phyloP scores from a whole-genome alignment of 306 rosid species.

The Medicago arabica region DNA sequence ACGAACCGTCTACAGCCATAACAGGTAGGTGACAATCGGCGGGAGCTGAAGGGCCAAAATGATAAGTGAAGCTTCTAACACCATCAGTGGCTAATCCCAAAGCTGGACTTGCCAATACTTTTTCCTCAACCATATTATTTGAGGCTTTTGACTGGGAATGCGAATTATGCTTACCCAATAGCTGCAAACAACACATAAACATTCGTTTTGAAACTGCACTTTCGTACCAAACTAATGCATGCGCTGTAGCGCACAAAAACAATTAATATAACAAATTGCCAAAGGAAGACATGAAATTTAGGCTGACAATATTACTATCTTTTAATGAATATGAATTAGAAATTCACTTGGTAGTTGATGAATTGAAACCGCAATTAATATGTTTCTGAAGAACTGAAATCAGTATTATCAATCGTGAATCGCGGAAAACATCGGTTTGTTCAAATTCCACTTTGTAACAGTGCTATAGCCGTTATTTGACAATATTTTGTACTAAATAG shows the following conservation, averaged over 20 bases:
- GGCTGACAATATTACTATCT: neutral
- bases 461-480: no score
- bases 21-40: slow-evolving; percentile 31
- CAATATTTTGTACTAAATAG: no score
- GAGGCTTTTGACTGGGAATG: slow-evolving; percentile 38
- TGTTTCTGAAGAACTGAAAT: slow-evolving; percentile 18
- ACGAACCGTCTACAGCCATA: neutral
- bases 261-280: neutral
- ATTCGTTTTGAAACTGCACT: slow-evolving; percentile 20
- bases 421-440: no score
- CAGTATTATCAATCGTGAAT: no score
- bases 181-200: slow-evolving; percentile 50
- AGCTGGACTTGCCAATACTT: slow-evolving; percentile 18
- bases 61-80: slow-evolving; percentile 44
- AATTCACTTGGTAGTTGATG: neutral
- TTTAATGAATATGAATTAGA: slow-evolving; percentile 1
- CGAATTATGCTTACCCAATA: slow-evolving; percentile 39
- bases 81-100: slow-evolving; percentile 35
- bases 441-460: no score
- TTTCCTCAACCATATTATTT: slow-evolving; percentile 35
- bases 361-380: neutral
- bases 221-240: neutral
- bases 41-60: slow-evolving; percentile 44
- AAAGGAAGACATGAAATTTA: neutral
- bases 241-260: neutral